Evolutionary conservation across 169 alveolate genomes (phyloP), one percentile per base, ranked within the genome.

Genomic region (Theileria luwenshuni): DNA sequence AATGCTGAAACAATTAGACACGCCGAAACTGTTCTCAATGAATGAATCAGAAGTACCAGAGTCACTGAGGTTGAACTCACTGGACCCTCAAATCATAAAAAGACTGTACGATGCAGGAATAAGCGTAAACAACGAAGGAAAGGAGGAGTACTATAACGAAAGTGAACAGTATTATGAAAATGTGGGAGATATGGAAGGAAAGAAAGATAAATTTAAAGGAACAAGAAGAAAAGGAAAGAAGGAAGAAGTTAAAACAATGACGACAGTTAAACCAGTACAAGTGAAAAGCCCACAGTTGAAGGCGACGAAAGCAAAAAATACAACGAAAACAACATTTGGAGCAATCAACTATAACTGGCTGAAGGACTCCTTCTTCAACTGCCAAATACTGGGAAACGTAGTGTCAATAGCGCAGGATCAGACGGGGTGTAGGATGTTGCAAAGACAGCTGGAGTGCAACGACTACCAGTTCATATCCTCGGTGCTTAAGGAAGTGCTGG

Each of bases 401-500:
- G 25, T 42, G 17, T 25, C 73, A 19, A 81, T 81, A 21, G 84
- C 85, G 41, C 83, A 90, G 71, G 96, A 94, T 59, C 95, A 93
- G 77, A 74, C 92, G 0, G 97, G 96, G n/a, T 93, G 98, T 59
- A 63, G 97, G 67, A 85, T 85, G 80, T 69, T 93, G 41, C 95
- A 95, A 63, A 84, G 90, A 74, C 91, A 83, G 43, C 73, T 94
- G 47, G 96, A 94, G 48, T 91, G 90, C 69, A 85, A 83, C 30
- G 90, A 90, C 30, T 68, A 60, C 1, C 21, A n/a, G 28, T 69
- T 83, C 51, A 71, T 86, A 28, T 76, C 90, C 2, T 33, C 92
- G 13, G 85, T 92, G 38, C 89, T 83, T 42, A 86, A 90, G 5
- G 92, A 90, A 48, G 90, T 93, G 0, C 62, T 92, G 41, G 90